A percentile compares a stretch with the other conserved stretches of the same genome.
Conservation (phyloP, 257 asterid genomes). For the Mentha longifolia region DNA sequence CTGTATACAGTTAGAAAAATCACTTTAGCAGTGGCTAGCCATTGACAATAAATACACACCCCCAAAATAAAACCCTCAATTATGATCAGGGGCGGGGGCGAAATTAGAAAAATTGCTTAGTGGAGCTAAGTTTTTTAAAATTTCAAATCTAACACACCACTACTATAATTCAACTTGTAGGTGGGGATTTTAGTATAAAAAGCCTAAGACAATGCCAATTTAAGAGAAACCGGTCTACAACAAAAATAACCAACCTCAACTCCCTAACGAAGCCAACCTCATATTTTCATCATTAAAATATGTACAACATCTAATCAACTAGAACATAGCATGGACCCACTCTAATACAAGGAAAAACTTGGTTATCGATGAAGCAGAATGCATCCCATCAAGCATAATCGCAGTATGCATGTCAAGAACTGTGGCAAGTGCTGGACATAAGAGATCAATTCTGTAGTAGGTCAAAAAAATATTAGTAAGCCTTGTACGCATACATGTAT, state of each 20-base stretch:
- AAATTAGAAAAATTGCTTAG: too few species aligned
- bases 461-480: conserved; percentile 42
- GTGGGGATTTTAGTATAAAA: too few species aligned
- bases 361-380: conserved; percentile 8
- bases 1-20: too few species aligned
- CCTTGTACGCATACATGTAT: conserved; percentile 85
- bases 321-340: not conserved
- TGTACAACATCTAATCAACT: not conserved
- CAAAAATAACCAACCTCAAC: not conserved
- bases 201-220: not conserved
- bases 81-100: too few species aligned
- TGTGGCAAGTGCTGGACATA: conserved; percentile 10
- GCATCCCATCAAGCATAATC: not conserved
- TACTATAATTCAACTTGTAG: too few species aligned
- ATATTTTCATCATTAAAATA: not conserved
- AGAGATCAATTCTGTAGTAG: conserved; percentile 8
- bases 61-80: too few species aligned
- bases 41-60: too few species aligned
- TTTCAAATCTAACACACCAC: too few species aligned
- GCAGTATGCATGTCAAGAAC: not conserved
- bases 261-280: not conserved
- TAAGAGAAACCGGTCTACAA: not conserved
- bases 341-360: conserved; percentile 16
- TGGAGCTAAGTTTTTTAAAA: too few species aligned
- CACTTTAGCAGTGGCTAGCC: too few species aligned